Evolutionary conservation across 768 basidiomycete genomes (phyloP).

Genomic region (Collybiopsis luxurians): DNA sequence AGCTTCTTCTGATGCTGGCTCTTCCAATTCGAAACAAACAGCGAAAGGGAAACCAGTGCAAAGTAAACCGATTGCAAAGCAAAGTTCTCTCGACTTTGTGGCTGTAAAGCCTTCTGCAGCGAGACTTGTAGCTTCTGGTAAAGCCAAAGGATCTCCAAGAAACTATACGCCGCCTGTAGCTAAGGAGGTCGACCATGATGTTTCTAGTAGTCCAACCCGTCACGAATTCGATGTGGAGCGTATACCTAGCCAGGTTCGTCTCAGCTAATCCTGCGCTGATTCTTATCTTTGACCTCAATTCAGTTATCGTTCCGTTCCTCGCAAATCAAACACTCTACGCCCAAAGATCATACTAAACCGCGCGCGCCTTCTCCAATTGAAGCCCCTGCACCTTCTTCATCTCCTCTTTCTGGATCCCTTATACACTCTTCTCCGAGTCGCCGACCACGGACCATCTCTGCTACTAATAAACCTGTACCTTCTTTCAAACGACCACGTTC

Average conservation of each 20-base stretch:
- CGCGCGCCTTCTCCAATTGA: neutral
- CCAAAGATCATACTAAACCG: neutral
- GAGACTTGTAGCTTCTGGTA: neutral
- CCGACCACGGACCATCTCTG: neutral
- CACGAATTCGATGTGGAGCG: neutral
- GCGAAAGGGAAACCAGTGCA: neutral
- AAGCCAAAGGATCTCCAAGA: constrained; percentile 1
- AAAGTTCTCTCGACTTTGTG: neutral
- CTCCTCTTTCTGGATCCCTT: neutral
- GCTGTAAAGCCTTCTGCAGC: neutral
- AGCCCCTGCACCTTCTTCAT: neutral
- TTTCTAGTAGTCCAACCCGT: neutral
- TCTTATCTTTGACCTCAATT: no score
- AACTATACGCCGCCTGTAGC: neutral
- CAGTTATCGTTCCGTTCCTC: constrained; percentile 2
- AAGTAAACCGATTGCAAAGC: neutral
- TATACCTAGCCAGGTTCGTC: constrained; percentile 1
- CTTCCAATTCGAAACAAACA: neutral
- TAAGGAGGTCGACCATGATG: neutral
- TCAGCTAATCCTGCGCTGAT: neutral
- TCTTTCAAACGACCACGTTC: neutral
- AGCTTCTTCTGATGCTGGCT: neutral
- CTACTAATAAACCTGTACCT: neutral
- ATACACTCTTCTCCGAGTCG: neutral
- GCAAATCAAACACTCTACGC: constrained; percentile 2